Percentiles rank a stretch among this genome's conserved stretches.
These are phyloP conservation scores for Agaricus sinodeliciosus DNA, from an alignment of 768 basidiomycete species.

Conservation along the genomic window DNA sequence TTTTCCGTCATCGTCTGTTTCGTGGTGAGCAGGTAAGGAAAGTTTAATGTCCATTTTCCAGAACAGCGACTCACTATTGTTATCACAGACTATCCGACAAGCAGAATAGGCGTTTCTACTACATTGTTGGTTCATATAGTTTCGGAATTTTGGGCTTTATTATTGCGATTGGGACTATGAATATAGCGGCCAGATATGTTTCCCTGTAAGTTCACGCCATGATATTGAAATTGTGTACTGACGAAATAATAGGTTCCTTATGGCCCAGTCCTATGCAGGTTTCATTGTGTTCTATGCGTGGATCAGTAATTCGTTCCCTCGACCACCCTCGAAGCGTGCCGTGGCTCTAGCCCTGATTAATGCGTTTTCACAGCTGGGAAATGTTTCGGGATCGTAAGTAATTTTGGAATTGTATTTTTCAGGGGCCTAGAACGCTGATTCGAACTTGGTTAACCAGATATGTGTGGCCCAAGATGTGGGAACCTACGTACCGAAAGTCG, in stretches of 20 bases:
- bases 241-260: constrained; percentile 45
- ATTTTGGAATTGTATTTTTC: constrained; percentile 5
- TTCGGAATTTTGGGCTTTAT: constrained; percentile 70
- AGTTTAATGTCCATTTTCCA: background rate
- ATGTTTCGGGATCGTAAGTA: constrained; percentile 74
- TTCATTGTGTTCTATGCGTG: constrained; percentile 56
- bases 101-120: constrained; percentile 68
- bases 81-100: constrained; percentile 65
- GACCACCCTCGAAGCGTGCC: constrained; percentile 76
- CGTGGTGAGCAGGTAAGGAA: constrained; percentile 34
- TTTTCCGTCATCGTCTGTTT: constrained; percentile 61
- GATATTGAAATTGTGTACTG: background rate
- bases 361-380: constrained; percentile 77
- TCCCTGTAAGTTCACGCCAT: constrained; percentile 42
- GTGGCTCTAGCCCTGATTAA: constrained; percentile 78
- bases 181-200: constrained; percentile 60
- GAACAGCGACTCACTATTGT: background rate
- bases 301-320: constrained; percentile 52
- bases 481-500: constrained; percentile 58
- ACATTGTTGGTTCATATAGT: constrained; percentile 49
- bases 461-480: constrained; percentile 61
- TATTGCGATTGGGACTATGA: constrained; percentile 67
- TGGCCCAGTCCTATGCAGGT: constrained; percentile 72
- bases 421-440: constrained; percentile 7
- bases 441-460: constrained; percentile 33